Base-by-base conservation (phyloP, 352 stramenopile species). In the Lagenidium sp. region DNA sequence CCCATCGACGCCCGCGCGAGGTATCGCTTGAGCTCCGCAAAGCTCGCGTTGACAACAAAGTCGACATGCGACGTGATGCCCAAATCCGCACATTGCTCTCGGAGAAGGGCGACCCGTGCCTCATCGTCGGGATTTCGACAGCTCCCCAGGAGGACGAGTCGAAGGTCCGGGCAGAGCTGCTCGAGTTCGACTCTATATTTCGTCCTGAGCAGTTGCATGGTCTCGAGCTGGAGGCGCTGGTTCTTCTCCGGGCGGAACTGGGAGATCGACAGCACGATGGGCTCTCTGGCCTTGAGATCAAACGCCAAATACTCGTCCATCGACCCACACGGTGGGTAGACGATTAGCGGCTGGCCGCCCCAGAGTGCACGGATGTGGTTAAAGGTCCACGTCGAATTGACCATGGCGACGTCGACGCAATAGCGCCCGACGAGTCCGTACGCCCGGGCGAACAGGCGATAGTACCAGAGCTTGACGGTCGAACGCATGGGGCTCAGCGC, bases 221-320 rank as follows among this genome's bases (percentile, higher is more conserved):
- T 74, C 48, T 85, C 50, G 13, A 99, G 69, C 67, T 99, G 97
- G 16, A 99, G 53, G 2, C 66, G 38, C 44, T 99, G 96, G 65
- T 99, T 95, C 70, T 99, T 99, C 65, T 99, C 97, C 0, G 97
- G 97, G 43, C 97, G 77, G 61, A 99, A 99, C 59, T 99, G 97
- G 32, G 90, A 94, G 41, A 99, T 91, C 0, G 88, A 98, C 2
- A 99, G 55, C 26, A 98, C 85, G 12, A 90, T 60, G 10, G 69
- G 68, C 47, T 91, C 59, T 37, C 94, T 74, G 12, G 43, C 23
- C 15, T 57, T 52, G 13, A 94, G 32, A 35, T 55, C 49, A 22
- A 95, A 76, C 12, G 64, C 41, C 57, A 81, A 59, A 36, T 97
- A 85, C 50, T 82, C 60, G 37, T 68, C 69, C 57, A 84, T 85